phyloP scores from a whole-genome alignment of 352 stramenopile species.

The Phytophthora colocasiae region DNA sequence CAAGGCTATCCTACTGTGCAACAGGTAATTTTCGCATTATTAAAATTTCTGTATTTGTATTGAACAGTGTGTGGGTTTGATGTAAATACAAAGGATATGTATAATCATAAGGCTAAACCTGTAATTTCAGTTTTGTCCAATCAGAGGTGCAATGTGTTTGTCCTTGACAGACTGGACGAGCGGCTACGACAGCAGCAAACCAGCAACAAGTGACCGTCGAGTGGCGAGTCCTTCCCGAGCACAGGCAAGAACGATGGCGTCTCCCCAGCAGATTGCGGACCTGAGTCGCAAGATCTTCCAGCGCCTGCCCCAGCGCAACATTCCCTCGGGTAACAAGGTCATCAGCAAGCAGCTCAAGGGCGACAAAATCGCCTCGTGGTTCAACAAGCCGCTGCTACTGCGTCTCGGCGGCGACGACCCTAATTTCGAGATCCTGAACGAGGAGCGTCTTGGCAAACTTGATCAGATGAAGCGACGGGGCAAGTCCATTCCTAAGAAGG shows the following conservation, averaged over 20 bases:
- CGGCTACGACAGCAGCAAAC: slow-evolving; percentile 30
- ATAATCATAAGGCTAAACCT: not conserved
- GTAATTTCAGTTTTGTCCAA: slow-evolving; percentile 27
- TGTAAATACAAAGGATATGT: not conserved
- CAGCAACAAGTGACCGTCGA: slow-evolving; percentile 5
- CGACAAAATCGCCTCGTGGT: slow-evolving; percentile 87
- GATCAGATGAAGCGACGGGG: slow-evolving; percentile 90
- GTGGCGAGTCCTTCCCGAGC: slow-evolving; percentile 6
- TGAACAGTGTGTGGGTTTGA: not conserved
- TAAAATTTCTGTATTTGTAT: slow-evolving; percentile 8
- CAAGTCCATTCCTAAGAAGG: slow-evolving; percentile 90
- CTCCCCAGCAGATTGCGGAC: slow-evolving; percentile 75
- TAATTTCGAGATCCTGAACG: slow-evolving; percentile 86
- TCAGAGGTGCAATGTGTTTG: not conserved
- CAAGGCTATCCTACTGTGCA: slow-evolving; percentile 16
- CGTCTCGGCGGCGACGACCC: slow-evolving; percentile 83
- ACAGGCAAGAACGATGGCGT: slow-evolving; percentile 38
- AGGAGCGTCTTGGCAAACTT: slow-evolving; percentile 77
- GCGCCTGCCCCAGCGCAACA: slow-evolving; percentile 84
- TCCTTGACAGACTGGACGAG: slow-evolving; percentile 27
- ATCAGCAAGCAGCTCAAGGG: slow-evolving; percentile 91
- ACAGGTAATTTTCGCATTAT: slow-evolving; percentile 4
- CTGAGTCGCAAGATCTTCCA: slow-evolving; percentile 90
- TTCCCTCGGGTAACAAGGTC: slow-evolving; percentile 86
- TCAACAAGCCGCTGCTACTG: slow-evolving; percentile 83